Percentiles rank a stretch among this genome's conserved stretches.
These are phyloP conservation scores for Pseudocercospora pini-densiflorae DNA, from an alignment of 2,329 filamentous ascomycete genomes.

Conservation along the genomic window DNA sequence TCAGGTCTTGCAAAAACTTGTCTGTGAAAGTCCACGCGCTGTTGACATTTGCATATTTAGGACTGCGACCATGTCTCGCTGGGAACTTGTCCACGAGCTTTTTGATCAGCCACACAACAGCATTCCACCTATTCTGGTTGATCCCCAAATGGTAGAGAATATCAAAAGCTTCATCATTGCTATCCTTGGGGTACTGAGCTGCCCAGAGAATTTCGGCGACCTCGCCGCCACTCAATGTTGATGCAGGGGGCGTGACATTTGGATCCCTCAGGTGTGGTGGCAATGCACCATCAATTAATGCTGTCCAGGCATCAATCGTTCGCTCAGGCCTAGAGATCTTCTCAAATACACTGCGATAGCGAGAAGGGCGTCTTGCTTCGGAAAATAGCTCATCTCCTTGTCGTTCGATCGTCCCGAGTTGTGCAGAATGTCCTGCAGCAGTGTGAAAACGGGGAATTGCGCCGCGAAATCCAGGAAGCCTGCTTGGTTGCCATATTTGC, in stretches of 20 bases:
- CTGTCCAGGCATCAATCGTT: conserved; percentile 18
- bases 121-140: conserved; percentile 47
- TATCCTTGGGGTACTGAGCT: conserved; percentile 26
- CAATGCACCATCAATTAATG: conserved; percentile 28
- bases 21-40: conserved; percentile 17
- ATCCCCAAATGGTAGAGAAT: conserved; percentile 47
- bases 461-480: background rate
- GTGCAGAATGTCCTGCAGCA: background rate
- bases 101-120: conserved; percentile 52
- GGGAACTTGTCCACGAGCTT: conserved; percentile 44
- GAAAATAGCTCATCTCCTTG: background rate
- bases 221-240: conserved; percentile 24
- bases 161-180: conserved; percentile 35
- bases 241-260: conserved; percentile 14
- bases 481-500: background rate
- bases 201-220: conserved; percentile 34
- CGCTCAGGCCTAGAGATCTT: conserved; percentile 10
- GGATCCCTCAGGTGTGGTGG: conserved; percentile 28
- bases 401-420: background rate
- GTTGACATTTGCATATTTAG: conserved; percentile 10
- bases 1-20: conserved; percentile 24
- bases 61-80: conserved; percentile 6
- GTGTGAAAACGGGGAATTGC: background rate
- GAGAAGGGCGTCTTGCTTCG: conserved; percentile 9
- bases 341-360: conserved; percentile 7